These are phyloP conservation scores for Eudorina sp. DNA, from an alignment of 139 green algal genomes.

Conservation along the genomic window DNA sequence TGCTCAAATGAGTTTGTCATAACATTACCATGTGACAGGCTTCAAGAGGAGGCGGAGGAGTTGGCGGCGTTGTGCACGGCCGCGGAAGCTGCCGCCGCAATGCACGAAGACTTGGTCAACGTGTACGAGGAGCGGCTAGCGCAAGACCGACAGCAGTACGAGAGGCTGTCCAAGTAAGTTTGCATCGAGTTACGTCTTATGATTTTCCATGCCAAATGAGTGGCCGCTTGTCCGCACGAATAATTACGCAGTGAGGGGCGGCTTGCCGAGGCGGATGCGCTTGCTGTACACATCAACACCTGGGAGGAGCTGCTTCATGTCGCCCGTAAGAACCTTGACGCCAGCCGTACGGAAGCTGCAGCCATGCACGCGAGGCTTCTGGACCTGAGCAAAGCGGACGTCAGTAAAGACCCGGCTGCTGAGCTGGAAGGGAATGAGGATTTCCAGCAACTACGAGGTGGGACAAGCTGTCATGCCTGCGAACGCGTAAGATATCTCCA, in stretches of 20 bases:
- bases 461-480: not conserved
- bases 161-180: slow-evolving; percentile 13
- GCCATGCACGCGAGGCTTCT: not conserved
- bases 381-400: not conserved
- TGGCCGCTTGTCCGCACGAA: no score
- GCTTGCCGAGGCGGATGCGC: slow-evolving; percentile 25
- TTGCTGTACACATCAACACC: slow-evolving; percentile 23
- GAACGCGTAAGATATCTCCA: no score
- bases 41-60: slow-evolving; percentile 32
- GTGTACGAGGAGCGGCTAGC: slow-evolving; percentile 37
- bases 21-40: no score
- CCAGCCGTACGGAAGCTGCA: not conserved
- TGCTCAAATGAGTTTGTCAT: no score
- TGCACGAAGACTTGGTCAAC: slow-evolving; percentile 25
- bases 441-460: slow-evolving; percentile 26
- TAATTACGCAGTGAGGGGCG: slow-evolving; percentile 4
- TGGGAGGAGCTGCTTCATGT: slow-evolving; percentile 33
- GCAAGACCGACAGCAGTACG: slow-evolving; percentile 13
- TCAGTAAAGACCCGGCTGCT: not conserved
- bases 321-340: slow-evolving; percentile 18
- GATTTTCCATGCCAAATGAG: no score
- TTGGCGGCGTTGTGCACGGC: not conserved
- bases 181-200: no score
- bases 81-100: not conserved
- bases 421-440: not conserved